Evolutionary conservation across 306 rosid species (phyloP).

Genomic region (Hippophae tibetana): DNA sequence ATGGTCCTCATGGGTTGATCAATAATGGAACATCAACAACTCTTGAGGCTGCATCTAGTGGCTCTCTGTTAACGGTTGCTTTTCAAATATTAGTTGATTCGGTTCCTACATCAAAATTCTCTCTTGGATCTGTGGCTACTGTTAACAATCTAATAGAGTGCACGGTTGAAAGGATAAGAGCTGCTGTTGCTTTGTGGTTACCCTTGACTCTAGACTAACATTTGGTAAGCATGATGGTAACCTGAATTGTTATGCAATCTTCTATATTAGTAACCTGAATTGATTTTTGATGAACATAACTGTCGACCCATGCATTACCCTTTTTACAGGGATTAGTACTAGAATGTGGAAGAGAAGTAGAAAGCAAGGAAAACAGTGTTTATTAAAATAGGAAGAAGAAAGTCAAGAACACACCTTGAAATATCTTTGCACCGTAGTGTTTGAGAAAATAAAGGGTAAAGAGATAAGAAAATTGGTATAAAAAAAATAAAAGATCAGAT

Average conservation of each 20-base stretch:
- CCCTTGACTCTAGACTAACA: too few relatives aligned
- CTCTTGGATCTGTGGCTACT: slow-evolving; percentile 41
- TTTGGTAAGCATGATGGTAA: too few relatives aligned
- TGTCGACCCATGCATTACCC: too few relatives aligned
- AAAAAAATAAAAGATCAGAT: too few relatives aligned
- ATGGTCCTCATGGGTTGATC: slow-evolving; percentile 24
- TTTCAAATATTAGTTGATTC: slow-evolving; percentile 65
- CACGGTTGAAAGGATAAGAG: slow-evolving; percentile 48
- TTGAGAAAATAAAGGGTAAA: too few relatives aligned
- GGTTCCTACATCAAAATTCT: slow-evolving; percentile 40
- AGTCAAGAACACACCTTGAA: slow-evolving; percentile 75
- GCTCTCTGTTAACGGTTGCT: slow-evolving; percentile 57
- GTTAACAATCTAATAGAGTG: slow-evolving; percentile 40
- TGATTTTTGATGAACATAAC: background rate
- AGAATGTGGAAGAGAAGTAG: too few relatives aligned
- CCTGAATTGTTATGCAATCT: background rate
- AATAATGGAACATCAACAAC: slow-evolving; percentile 20
- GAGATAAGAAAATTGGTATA: too few relatives aligned
- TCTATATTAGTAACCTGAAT: background rate
- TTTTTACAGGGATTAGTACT: background rate
- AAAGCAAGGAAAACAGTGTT: background rate
- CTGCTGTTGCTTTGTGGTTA: slow-evolving; percentile 36
- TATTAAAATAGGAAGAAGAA: background rate
- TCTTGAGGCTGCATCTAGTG: slow-evolving; percentile 41
- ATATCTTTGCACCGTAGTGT: slow-evolving; percentile 14